Conservation (phyloP, 345 rosid genomes). For the Camelina sativa region DNA sequence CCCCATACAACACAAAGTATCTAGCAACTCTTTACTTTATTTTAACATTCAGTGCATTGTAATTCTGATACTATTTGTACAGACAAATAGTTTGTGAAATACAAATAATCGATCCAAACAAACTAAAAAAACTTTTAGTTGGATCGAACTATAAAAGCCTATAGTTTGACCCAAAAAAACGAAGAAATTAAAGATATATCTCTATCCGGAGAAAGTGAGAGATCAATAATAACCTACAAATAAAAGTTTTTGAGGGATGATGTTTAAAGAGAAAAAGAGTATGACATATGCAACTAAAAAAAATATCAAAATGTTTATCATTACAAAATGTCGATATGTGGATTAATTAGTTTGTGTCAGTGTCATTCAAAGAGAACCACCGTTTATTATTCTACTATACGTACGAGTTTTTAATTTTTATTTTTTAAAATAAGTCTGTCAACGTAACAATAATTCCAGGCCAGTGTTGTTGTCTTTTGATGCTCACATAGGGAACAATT, state of each 20-base stretch:
- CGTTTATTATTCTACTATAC: neutral
- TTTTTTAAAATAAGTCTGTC: neutral
- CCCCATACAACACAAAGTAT: neutral
- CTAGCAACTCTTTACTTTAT: too few relatives aligned
- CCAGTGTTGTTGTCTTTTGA: constrained; percentile 29
- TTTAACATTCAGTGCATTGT: too few relatives aligned
- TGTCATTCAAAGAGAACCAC: neutral
- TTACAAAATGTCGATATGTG: constrained; percentile 1
- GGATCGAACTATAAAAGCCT: too few relatives aligned
- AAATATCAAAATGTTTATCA: neutral
- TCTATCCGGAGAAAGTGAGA: neutral
- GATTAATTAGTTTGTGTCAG: constrained; percentile 3
- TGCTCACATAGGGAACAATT: constrained; percentile 27
- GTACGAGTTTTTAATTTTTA: neutral
- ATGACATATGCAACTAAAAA: neutral
- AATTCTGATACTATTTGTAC: too few relatives aligned
- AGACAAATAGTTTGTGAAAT: too few relatives aligned
- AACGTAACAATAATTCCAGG: constrained; percentile 22
- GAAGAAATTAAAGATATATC: neutral
- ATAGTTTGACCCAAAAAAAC: too few relatives aligned
- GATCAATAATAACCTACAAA: neutral
- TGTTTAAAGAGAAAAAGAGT: constrained; percentile 8
- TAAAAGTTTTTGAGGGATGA: constrained; percentile 2
- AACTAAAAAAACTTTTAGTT: too few relatives aligned
- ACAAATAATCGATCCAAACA: too few relatives aligned